Evolutionary conservation across 2,329 filamentous ascomycete genomes (phyloP).

Genomic region (Claviceps monticola): DNA sequence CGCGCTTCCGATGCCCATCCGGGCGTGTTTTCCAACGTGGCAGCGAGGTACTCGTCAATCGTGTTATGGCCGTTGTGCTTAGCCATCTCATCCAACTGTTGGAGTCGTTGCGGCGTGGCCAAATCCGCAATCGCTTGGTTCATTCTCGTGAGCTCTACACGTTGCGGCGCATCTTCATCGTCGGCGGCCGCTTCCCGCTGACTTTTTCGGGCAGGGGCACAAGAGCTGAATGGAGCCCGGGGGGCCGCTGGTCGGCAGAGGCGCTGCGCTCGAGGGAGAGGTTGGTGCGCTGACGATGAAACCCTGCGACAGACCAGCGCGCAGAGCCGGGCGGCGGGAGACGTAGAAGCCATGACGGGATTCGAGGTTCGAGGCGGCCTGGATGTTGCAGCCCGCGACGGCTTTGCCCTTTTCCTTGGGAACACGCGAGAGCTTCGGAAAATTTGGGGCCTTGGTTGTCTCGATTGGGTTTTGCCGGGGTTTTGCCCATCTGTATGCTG

Average conservation of each 20-base stretch:
- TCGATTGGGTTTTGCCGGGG: neutral
- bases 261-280: conserved; percentile 12
- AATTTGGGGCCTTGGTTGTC: conserved; percentile 9
- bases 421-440: conserved; percentile 18
- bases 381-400: neutral
- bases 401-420: conserved; percentile 4
- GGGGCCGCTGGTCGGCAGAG: conserved; percentile 13
- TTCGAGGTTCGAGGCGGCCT: neutral
- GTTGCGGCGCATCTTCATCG: conserved; percentile 5
- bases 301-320: conserved; percentile 19
- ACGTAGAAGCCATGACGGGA: conserved; percentile 24
- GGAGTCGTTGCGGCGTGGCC: conserved; percentile 18
- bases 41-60: conserved; percentile 19
- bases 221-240: conserved; percentile 19
- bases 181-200: conserved; percentile 13
- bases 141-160: conserved; percentile 18
- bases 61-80: conserved; percentile 20
- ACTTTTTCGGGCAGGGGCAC: conserved; percentile 11
- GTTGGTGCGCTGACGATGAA: conserved; percentile 9
- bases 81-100: conserved; percentile 21
- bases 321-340: conserved; percentile 24
- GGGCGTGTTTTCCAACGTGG: conserved; percentile 14
- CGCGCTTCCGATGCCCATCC: conserved; percentile 20
- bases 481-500: neutral
- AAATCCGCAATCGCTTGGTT: conserved; percentile 17